Conservation (phyloP, 2,329 filamentous ascomycete species). For the Fusarium dimerum region DNA sequence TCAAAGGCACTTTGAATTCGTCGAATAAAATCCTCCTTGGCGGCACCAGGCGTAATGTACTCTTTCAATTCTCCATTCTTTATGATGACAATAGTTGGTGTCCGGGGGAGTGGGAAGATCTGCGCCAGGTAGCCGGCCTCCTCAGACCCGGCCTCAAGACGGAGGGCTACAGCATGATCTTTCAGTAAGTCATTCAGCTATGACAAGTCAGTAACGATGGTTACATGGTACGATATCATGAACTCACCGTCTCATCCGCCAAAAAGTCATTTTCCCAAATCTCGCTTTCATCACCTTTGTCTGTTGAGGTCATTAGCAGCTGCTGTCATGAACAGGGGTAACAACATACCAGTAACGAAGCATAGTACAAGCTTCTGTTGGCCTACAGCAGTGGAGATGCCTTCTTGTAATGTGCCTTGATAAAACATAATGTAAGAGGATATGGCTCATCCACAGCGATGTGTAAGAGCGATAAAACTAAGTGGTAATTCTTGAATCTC, state of each 20-base stretch:
- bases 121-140: slow-evolving; percentile 81
- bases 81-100: slow-evolving; percentile 80
- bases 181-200: slow-evolving; percentile 59
- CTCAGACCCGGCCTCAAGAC: slow-evolving; percentile 70
- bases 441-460: background rate
- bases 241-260: slow-evolving; percentile 52
- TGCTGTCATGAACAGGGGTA: background rate
- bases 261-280: slow-evolving; percentile 74
- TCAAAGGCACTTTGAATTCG: slow-evolving; percentile 38
- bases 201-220: slow-evolving; percentile 13
- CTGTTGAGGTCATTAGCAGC: slow-evolving; percentile 17
- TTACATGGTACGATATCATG: background rate
- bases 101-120: slow-evolving; percentile 77
- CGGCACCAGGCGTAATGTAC: slow-evolving; percentile 67
- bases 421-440: slow-evolving; percentile 69
- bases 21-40: slow-evolving; percentile 66
- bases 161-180: slow-evolving; percentile 67
- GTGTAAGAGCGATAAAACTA: background rate
- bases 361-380: slow-evolving; percentile 79
- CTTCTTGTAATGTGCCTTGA: slow-evolving; percentile 75
- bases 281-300: slow-evolving; percentile 63
- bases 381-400: slow-evolving; percentile 73
- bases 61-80: slow-evolving; percentile 77
- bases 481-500: slow-evolving; percentile 1
- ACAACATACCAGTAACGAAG: slow-evolving; percentile 71